Evolutionary conservation across 1,284 basidiomycete species (phyloP).

Genomic region (Marasmius sp.): DNA sequence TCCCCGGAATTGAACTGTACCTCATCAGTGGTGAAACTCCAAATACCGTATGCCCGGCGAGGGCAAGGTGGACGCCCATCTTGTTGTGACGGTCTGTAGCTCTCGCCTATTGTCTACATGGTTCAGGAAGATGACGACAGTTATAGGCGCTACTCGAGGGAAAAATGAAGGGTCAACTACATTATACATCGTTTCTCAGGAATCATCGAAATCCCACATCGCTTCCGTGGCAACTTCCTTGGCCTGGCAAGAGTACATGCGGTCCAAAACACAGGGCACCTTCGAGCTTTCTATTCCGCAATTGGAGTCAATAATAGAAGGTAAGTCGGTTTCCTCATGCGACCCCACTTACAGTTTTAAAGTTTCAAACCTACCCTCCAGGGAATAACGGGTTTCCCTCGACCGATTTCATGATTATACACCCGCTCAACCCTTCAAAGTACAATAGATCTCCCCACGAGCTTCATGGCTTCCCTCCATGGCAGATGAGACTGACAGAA

Average conservation of each 20-base stretch:
- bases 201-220: slow-evolving; percentile 51
- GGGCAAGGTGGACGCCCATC: background rate
- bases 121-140: background rate
- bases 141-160: background rate
- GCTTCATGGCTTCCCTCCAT: slow-evolving; percentile 74
- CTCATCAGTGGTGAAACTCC: slow-evolving; percentile 9
- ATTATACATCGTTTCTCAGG: slow-evolving; percentile 45
- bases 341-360: background rate
- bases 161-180: slow-evolving; percentile 26
- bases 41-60: background rate
- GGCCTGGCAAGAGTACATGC: slow-evolving; percentile 21
- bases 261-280: slow-evolving; percentile 3
- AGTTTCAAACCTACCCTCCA: slow-evolving; percentile 18
- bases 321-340: slow-evolving; percentile 32
- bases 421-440: slow-evolving; percentile 44
- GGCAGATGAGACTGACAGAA: slow-evolving; percentile 75
- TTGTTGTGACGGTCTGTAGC: background rate
- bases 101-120: background rate
- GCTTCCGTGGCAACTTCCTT: slow-evolving; percentile 43
- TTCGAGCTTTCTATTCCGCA: slow-evolving; percentile 42
- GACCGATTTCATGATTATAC: slow-evolving; percentile 77
- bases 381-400: slow-evolving; percentile 51
- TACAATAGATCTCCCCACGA: slow-evolving; percentile 50
- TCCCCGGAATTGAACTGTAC: slow-evolving; percentile 37
- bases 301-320: slow-evolving; percentile 57